Evolutionary conservation across 768 basidiomycete species (phyloP).

Genomic region (Lactifluus hygrophoroides): DNA sequence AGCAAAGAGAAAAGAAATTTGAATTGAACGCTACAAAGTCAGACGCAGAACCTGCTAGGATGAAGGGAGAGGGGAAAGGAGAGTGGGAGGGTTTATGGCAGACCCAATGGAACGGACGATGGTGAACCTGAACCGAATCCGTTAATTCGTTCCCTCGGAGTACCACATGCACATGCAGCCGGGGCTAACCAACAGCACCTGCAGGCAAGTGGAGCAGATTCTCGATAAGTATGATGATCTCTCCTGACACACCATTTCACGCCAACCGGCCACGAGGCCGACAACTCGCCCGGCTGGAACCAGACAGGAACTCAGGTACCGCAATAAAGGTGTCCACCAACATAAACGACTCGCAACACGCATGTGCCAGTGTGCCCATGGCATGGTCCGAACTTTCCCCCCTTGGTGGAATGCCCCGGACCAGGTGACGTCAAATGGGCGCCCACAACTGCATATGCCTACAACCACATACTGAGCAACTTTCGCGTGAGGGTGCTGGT

Average conservation of each 20-base stretch:
- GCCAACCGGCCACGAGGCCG: constrained; percentile 1
- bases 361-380: background rate
- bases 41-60: background rate
- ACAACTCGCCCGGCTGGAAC: background rate
- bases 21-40: background rate
- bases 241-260: constrained; percentile 9
- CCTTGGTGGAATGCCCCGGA: background rate
- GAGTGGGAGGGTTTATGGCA: background rate
- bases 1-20: background rate
- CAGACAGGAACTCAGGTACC: background rate
- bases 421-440: constrained; percentile 8
- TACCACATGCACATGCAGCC: background rate
- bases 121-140: background rate
- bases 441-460: background rate
- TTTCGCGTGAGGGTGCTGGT: background rate
- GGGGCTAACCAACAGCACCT: background rate
- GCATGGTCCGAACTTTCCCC: constrained; percentile 11
- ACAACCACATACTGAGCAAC: background rate
- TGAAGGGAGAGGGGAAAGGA: background rate
- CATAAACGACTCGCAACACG: background rate
- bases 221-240: constrained; percentile 4
- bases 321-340: background rate
- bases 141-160: constrained; percentile 3
- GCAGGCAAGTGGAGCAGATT: constrained; percentile 8
- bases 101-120: background rate